Evolutionary conservation across 2,329 filamentous ascomycete species (phyloP).

Genomic region (Penicillium fuscoglaucum): DNA sequence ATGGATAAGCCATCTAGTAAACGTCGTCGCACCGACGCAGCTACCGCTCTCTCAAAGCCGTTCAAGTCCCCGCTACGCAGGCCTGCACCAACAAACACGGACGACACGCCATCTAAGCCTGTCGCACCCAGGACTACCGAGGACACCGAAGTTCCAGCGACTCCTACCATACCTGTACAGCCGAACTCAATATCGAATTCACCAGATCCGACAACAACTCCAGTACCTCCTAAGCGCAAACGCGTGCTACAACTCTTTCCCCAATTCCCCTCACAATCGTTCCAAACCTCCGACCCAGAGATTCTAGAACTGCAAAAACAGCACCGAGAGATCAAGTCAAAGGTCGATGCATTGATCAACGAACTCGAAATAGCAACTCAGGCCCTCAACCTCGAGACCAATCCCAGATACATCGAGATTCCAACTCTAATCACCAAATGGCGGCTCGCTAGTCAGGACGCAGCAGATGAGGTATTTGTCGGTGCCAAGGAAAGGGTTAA

Average conservation of each 20-base stretch:
- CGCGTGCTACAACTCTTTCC: conserved; percentile 12
- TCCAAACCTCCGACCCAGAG: conserved; percentile 25
- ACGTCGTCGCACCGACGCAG: conserved; percentile 62
- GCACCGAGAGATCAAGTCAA: conserved; percentile 35
- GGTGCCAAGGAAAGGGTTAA: conserved; percentile 61
- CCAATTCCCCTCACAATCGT: conserved; percentile 12
- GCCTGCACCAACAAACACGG: conserved; percentile 25
- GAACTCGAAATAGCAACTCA: conserved; percentile 55
- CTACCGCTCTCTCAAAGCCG: conserved; percentile 64
- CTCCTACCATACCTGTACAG: background rate
- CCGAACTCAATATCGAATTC: background rate
- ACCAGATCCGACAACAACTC: conserved; percentile 6
- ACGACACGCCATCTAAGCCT: conserved; percentile 14
- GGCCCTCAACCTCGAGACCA: conserved; percentile 53
- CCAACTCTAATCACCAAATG: conserved; percentile 59
- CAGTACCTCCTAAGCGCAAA: background rate
- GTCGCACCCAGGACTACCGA: background rate
- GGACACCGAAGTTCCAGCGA: background rate
- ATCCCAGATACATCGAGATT: conserved; percentile 55
- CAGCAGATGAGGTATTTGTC: conserved; percentile 67
- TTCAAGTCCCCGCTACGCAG: conserved; percentile 70
- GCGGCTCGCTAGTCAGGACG: conserved; percentile 59
- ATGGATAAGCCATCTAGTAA: conserved; percentile 50
- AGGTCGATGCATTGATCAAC: conserved; percentile 33
- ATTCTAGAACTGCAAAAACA: conserved; percentile 39